Conservation (phyloP, 2,329 filamentous ascomycete genomes). For the Alternaria longipes region DNA sequence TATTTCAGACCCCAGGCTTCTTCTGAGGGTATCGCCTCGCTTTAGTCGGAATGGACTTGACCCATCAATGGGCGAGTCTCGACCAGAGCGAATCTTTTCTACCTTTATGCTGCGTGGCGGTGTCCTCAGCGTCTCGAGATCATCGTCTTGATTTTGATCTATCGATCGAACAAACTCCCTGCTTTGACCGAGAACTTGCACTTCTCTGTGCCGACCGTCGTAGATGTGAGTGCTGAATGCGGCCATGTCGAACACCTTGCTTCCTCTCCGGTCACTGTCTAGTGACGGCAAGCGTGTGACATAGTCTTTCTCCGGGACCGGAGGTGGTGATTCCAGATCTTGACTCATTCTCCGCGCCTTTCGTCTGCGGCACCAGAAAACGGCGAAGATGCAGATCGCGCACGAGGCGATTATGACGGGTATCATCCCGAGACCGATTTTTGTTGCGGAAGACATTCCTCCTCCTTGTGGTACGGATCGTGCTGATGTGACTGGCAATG, state of each 20-base stretch:
- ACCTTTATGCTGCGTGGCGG: constrained; percentile 6
- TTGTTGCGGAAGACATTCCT: constrained; percentile 20
- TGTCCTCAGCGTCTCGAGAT: constrained; percentile 4
- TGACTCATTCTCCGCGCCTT: constrained; percentile 9
- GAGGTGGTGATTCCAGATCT: constrained; percentile 5
- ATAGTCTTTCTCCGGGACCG: constrained; percentile 27
- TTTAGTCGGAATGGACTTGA: constrained; percentile 42
- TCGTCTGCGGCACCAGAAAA: constrained; percentile 31
- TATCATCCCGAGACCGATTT: constrained; percentile 38
- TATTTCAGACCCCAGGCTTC: constrained; percentile 28
- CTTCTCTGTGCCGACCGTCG: constrained; percentile 5
- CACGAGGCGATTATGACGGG: constrained; percentile 30
- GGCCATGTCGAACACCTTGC: constrained; percentile 30
- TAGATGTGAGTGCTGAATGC: constrained; percentile 29
- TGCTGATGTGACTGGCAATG: background rate
- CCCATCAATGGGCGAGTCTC: constrained; percentile 42
- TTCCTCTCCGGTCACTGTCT: constrained; percentile 21
- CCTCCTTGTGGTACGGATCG: background rate
- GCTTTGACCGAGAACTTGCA: constrained; percentile 8
- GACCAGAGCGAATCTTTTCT: constrained; percentile 2
- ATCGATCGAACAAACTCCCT: background rate
- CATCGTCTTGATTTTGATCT: background rate
- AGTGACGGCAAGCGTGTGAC: constrained; percentile 15
- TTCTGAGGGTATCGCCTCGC: constrained; percentile 35
- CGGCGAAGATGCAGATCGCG: constrained; percentile 25